These are phyloP conservation scores for Fonsecaea pedrosoi DNA, from an alignment of 2,329 filamentous ascomycete genomes.

Conservation along the genomic window DNA sequence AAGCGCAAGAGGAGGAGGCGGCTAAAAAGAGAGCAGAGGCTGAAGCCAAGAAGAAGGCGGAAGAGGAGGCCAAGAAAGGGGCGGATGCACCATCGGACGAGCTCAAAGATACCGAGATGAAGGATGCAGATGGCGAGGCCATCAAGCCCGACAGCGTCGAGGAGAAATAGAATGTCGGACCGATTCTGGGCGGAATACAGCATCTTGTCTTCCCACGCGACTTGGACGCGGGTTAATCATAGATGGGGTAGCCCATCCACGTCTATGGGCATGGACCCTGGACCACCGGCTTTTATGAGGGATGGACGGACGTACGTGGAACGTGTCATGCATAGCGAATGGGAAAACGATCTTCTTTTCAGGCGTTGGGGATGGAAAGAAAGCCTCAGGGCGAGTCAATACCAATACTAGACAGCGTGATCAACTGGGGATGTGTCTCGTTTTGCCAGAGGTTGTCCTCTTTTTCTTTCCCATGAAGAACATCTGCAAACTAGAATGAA, in stretches of 20 bases:
- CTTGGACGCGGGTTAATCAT: background rate
- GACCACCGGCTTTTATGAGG: constrained; percentile 13
- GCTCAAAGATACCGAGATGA: constrained; percentile 61
- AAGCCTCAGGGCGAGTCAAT: constrained; percentile 9
- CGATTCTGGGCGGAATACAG: background rate
- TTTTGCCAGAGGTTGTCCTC: background rate
- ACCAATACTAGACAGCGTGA: constrained; percentile 21
- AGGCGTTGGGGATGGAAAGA: constrained; percentile 24
- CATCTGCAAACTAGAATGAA: constrained; percentile 15
- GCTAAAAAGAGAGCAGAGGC: constrained; percentile 69
- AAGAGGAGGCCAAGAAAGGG: constrained; percentile 68
- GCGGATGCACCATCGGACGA: constrained; percentile 42
- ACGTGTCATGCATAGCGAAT: constrained; percentile 35
- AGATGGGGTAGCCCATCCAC: constrained; percentile 5
- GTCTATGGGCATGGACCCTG: constrained; percentile 1
- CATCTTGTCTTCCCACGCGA: background rate
- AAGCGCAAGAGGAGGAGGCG: constrained; percentile 69
- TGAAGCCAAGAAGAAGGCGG: constrained; percentile 79
- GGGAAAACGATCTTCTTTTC: constrained; percentile 24
- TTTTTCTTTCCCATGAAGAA: background rate
- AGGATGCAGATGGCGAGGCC: constrained; percentile 60
- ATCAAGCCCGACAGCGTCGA: constrained; percentile 44
- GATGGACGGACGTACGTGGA: constrained; percentile 18
- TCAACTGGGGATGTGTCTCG: constrained; percentile 12
- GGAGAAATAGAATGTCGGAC: constrained; percentile 36